Conservation (phyloP, 2,329 filamentous ascomycete genomes). For the Ploettnerulaceae sp. region DNA sequence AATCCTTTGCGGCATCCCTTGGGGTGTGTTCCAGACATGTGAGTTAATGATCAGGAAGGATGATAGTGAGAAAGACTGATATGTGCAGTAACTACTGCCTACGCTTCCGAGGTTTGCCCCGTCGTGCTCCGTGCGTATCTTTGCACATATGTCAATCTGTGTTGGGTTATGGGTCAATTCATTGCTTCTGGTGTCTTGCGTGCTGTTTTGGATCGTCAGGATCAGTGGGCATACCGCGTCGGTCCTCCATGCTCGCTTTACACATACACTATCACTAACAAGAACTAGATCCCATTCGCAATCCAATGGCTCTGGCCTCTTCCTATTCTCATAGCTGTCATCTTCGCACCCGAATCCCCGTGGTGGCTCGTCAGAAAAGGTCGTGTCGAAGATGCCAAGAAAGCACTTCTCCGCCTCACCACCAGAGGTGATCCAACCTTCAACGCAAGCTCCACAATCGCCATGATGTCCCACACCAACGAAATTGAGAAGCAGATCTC, state of each 20-base stretch:
- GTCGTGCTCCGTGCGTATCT: slow-evolving; percentile 32
- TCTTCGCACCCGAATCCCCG: slow-evolving; percentile 40
- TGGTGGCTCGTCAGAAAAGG: slow-evolving; percentile 4
- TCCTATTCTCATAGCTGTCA: slow-evolving; percentile 41
- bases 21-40: slow-evolving; percentile 40
- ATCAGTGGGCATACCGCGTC: slow-evolving; percentile 43
- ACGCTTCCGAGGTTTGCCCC: slow-evolving; percentile 36
- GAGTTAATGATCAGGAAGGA: slow-evolving; percentile 4
- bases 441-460: slow-evolving; percentile 31
- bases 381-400: neutral
- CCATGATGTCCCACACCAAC: slow-evolving; percentile 52
- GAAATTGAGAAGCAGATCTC: slow-evolving; percentile 44
- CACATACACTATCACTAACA: neutral
- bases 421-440: neutral
- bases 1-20: slow-evolving; percentile 44
- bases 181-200: slow-evolving; percentile 45
- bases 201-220: slow-evolving; percentile 37
- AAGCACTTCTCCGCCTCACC: slow-evolving; percentile 2
- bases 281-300: slow-evolving; percentile 12
- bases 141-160: slow-evolving; percentile 47
- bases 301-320: slow-evolving; percentile 47
- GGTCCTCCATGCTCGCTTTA: neutral
- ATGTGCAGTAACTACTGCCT: slow-evolving; percentile 25
- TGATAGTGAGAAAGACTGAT: too few species aligned
- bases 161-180: slow-evolving; percentile 47